These are phyloP conservation scores for Aspergillus bombycis DNA, from an alignment of 2,329 filamentous ascomycete genomes.

Conservation along the genomic window DNA sequence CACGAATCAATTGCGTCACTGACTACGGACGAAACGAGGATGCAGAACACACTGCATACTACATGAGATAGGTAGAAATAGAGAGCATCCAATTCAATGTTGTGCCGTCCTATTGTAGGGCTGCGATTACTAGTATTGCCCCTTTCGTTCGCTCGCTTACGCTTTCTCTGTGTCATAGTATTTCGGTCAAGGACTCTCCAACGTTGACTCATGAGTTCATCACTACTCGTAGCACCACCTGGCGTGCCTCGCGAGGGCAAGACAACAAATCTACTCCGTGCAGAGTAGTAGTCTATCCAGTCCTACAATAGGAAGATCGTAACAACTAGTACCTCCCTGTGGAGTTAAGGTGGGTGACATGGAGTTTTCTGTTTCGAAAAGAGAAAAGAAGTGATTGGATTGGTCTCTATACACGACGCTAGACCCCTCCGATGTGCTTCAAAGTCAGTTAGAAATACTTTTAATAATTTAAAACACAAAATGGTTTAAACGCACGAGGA, in stretches of 20 bases:
- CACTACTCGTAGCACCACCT: not conserved
- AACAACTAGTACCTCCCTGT: not conserved
- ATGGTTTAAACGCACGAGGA: not conserved
- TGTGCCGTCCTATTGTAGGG: not conserved
- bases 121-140: not conserved
- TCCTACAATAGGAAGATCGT: not conserved
- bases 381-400: not conserved
- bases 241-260: not conserved
- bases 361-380: not conserved
- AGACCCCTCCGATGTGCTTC: not conserved
- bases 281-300: not conserved
- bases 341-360: not conserved
- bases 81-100: not conserved
- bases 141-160: not conserved
- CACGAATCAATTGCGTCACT: constrained; percentile 10
- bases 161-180: not conserved
- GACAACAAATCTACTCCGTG: not conserved
- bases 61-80: not conserved
- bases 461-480: not conserved
- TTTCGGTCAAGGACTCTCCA: not conserved
- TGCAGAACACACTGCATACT: not conserved
- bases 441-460: not conserved
- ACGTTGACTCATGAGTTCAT: not conserved
- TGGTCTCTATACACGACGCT: not conserved
- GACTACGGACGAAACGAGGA: not conserved